phyloP scores from a whole-genome alignment of 2,329 filamentous ascomycete genomes.

The Pestalotiopsis sp. region DNA sequence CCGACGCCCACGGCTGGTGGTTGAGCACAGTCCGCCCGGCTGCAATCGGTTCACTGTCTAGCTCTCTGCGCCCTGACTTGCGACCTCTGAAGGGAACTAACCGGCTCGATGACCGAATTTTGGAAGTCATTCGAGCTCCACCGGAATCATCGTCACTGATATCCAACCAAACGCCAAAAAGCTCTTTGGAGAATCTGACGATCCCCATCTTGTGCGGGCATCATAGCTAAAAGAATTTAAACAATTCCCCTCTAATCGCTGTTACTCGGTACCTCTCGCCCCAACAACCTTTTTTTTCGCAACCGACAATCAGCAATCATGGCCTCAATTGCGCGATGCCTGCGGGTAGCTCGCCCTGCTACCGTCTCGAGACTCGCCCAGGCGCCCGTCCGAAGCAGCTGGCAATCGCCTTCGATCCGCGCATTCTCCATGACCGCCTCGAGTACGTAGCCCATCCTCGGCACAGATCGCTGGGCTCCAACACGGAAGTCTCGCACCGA shows the following conservation, averaged over 20 bases:
- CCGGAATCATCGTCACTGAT: conserved; percentile 2
- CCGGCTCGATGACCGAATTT: conserved; percentile 8
- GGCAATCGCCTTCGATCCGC: conserved; percentile 43
- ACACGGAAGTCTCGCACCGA: not conserved
- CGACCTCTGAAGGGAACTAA: not conserved
- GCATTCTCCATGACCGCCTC: conserved; percentile 49
- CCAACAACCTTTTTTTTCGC: not conserved
- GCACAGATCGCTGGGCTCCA: conserved; percentile 25
- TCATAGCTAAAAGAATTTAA: not conserved
- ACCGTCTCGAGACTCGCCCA: conserved; percentile 42
- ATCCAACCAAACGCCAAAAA: not conserved
- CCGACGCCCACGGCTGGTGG: not conserved
- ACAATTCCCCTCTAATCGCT: not conserved
- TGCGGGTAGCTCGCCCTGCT: conserved; percentile 52
- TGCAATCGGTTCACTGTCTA: not conserved
- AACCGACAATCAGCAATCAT: not conserved
- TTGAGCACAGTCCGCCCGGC: not conserved
- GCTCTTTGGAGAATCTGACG: not conserved
- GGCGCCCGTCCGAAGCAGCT: conserved; percentile 36
- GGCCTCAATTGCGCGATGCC: conserved; percentile 60
- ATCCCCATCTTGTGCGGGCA: not conserved
- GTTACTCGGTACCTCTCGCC: not conserved
- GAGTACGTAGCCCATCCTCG: conserved; percentile 35
- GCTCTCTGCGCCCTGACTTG: not conserved
- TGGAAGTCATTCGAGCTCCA: conserved; percentile 9